phyloP scores from a whole-genome alignment of 495 filamentous ascomycete species.

The Tuber aestivum region DNA sequence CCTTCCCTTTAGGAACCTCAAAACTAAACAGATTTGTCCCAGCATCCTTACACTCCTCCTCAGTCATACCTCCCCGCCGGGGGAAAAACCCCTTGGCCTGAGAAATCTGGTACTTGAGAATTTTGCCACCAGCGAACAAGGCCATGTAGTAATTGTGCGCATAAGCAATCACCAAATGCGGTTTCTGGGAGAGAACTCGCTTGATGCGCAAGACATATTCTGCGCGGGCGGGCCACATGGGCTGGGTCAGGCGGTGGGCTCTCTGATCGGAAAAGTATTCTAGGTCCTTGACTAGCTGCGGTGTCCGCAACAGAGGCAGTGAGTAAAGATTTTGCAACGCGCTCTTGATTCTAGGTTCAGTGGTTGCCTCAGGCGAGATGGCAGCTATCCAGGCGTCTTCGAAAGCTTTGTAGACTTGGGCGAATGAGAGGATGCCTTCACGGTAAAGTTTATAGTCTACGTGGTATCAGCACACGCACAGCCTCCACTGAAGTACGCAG shows the following conservation, averaged over 20 bases:
- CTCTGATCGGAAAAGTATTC: constrained; percentile 22
- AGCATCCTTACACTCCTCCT: constrained; percentile 17
- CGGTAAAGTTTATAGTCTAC: constrained; percentile 36
- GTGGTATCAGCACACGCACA: neutral
- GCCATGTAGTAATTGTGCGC: constrained; percentile 41
- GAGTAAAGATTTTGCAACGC: constrained; percentile 28
- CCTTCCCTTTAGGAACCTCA: constrained; percentile 29
- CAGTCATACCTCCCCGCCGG: constrained; percentile 12
- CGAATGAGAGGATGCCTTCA: constrained; percentile 37
- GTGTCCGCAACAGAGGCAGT: constrained; percentile 24
- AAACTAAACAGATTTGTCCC: constrained; percentile 38
- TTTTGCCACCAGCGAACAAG: constrained; percentile 41
- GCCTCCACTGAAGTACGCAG: neutral
- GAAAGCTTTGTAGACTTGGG: constrained; percentile 36
- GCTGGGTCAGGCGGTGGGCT: constrained; percentile 4
- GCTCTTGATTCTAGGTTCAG: constrained; percentile 21
- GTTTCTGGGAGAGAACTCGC: constrained; percentile 21
- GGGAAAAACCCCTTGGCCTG: constrained; percentile 35
- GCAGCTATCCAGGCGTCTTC: constrained; percentile 36
- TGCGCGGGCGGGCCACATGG: constrained; percentile 7
- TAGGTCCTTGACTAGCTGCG: constrained; percentile 28
- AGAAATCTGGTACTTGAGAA: constrained; percentile 30
- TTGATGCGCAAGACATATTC: constrained; percentile 28
- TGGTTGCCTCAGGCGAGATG: constrained; percentile 1
- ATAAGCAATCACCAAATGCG: constrained; percentile 38